Evolutionary conservation across 2,329 filamentous ascomycete genomes (phyloP), one percentile per base, ranked within the genome.

Genomic region (Podosphaera xanthii): DNA sequence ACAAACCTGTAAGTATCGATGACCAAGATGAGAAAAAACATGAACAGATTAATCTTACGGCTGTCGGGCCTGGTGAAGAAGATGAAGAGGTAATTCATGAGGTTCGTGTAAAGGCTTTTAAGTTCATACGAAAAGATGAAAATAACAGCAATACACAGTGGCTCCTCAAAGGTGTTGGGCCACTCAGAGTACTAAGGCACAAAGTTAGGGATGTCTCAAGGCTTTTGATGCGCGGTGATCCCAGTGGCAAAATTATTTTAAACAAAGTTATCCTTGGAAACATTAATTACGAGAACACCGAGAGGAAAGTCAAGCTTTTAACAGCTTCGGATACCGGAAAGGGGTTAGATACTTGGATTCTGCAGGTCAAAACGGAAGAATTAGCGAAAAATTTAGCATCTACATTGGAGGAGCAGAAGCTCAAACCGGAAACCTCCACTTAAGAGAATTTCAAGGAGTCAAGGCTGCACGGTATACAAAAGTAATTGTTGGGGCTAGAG

Each of bases 201-300:
- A 85, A 86, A 69, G 75, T 76, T 14, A 86, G 81, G 0, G 80
- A 78, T 30, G 75, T 77, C 35, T 77, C 82, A 3, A 80, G 87
- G 48, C 72, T 92, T 53, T 72, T 94, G 30, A 72, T 90, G 62
- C 81, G 87, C 57, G 80, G 80, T n/a, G 84, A 89, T 63, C 86
- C 86, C 0, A 78, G 82, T 62, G 87, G 87, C 14, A 79, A 84
- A 46, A 74, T 91, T 54, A 77, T 84, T 2, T 72, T 94, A 66
- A 94, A 94, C 71, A 79, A 83, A 64, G 70, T 75, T 30, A 70
- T 90, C 56, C 70, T 87, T 40, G 72, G 79, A 1, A 73, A 76
- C n/a, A 71, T 82, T 58, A 74, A 74, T 4, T 90, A 89, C 72
- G 78, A 78, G 65, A 72, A 76, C 5, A 75, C 77, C 35, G 74